A percentile compares a stretch with the other conserved stretches of the same genome.
Evolutionary conservation across 164 flowering plant genomes (phyloP).

Genomic region (Cinnamomum chago): DNA sequence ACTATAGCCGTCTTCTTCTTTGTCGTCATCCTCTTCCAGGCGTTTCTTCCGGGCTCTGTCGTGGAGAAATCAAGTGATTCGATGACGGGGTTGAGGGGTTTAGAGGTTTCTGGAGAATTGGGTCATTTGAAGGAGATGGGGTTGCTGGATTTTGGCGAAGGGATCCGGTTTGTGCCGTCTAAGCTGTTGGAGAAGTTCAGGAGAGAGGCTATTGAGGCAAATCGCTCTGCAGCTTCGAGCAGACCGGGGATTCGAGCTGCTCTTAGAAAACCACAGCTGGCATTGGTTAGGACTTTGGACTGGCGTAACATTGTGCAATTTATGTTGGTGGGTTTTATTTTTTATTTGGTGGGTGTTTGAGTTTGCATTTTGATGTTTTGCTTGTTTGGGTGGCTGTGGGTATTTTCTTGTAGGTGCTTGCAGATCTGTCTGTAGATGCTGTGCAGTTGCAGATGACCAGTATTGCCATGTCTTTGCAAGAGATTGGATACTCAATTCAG

Average conservation of each 20-base stretch:
- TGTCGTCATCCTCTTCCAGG: slow-evolving; percentile 57
- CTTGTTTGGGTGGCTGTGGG: slow-evolving; percentile 5
- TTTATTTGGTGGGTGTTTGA: not conserved
- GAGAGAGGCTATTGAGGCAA: slow-evolving; percentile 33
- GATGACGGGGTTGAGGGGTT: slow-evolving; percentile 3
- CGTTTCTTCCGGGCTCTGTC: slow-evolving; percentile 66
- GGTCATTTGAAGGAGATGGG: slow-evolving; percentile 40
- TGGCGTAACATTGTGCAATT: not conserved
- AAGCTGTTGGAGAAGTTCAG: slow-evolving; percentile 54
- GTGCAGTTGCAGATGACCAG: slow-evolving; percentile 75
- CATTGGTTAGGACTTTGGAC: slow-evolving; percentile 52
- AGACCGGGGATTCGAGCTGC: slow-evolving; percentile 45
- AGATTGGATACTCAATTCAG: slow-evolving; percentile 81
- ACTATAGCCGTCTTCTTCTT: slow-evolving; percentile 59
- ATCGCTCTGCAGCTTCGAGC: slow-evolving; percentile 25
- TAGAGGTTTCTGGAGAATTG: slow-evolving; percentile 28
- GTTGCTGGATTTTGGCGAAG: slow-evolving; percentile 71
- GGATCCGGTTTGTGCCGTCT: slow-evolving; percentile 49
- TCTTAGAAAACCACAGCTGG: slow-evolving; percentile 75
- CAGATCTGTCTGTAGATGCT: slow-evolving; percentile 67
- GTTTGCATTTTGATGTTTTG: not conserved
- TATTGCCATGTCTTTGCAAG: slow-evolving; percentile 64
- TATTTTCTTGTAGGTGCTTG: slow-evolving; percentile 63
- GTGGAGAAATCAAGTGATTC: slow-evolving; percentile 41
- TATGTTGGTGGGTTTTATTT: not conserved